These are phyloP conservation scores for Suhomyces bribrorum DNA, from an alignment of 1,139 yeast species.

Conservation along the genomic window DNA sequence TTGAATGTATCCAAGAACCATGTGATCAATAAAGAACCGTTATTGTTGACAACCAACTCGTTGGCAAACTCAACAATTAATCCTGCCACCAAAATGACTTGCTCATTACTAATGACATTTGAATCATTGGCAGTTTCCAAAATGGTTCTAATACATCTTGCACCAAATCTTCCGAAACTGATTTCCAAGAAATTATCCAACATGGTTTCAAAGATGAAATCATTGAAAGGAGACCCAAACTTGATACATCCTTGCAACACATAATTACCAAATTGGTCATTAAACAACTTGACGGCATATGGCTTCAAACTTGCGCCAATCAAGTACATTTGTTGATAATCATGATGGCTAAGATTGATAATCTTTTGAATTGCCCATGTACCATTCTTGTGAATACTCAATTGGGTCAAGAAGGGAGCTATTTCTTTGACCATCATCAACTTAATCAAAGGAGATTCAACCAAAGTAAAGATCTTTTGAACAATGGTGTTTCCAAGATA, in stretches of 20 bases:
- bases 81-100: slow-evolving; percentile 73
- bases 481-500: slow-evolving; percentile 95
- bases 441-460: slow-evolving; percentile 67
- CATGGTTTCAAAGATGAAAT: slow-evolving; percentile 85
- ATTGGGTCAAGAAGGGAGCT: slow-evolving; percentile 80
- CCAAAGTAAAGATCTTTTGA: slow-evolving; percentile 78
- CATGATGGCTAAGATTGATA: slow-evolving; percentile 65
- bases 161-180: slow-evolving; percentile 90
- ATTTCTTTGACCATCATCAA: slow-evolving; percentile 80
- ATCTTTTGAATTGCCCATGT: slow-evolving; percentile 99
- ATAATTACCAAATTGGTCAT: slow-evolving; percentile 96
- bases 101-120: slow-evolving; percentile 56
- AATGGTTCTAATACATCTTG: slow-evolving; percentile 92
- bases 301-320: slow-evolving; percentile 76
- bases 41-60: slow-evolving; percentile 77
- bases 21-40: slow-evolving; percentile 86
- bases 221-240: slow-evolving; percentile 86
- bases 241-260: slow-evolving; percentile 92
- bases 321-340: slow-evolving; percentile 63
- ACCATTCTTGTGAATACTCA: slow-evolving; percentile 96
- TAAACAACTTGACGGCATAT: slow-evolving; percentile 79
- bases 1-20: slow-evolving; percentile 93
- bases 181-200: slow-evolving; percentile 78
- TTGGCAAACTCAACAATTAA: slow-evolving; percentile 78
- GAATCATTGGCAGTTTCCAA: slow-evolving; percentile 64